Base-by-base conservation (phyloP, 306 rosid species). In the Gynostemma pentaphyllum region DNA sequence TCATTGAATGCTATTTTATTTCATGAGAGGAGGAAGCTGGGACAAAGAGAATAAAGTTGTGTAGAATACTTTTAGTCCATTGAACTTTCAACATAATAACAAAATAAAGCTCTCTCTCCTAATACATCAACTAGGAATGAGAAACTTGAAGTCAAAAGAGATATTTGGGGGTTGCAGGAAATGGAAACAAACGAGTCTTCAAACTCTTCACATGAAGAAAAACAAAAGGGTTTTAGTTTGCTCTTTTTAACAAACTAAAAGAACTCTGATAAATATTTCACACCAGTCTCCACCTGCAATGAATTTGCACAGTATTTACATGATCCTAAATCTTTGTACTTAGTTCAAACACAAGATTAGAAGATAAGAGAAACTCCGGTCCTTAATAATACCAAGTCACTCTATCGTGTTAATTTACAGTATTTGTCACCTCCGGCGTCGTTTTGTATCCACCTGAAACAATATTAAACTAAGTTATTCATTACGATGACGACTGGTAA, bases 371-470 rank as follows among this genome's bases (percentile, higher is more conserved):
- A 36, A 27, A 32, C 68, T 45, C 41, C 7, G 42, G 44, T 45
- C 45, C 42, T 60, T 60, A 60, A 60, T 11, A 18, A 60, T 28
- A 36, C 65, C 13, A 22, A 5, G 68, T 64, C 42, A 45, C 41
- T 9, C n/a, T 46, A 64, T 64, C 16, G 19, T 45, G 26, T 45
- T 27, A 27, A 64, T 46, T 16, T 64, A 64, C 54, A 41, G 29
- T 64, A 44, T 29, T n/a, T 32, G 42, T 79, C 69, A 70, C 86
- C 95, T 80, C 74, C 96, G 84, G 36, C 96, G 95, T 61, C 97
- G 95, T 79, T 91, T 91, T 44, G 97, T 83, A 45, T 87, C 96
- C 77, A 85, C 96, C 96, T 91, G 87, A 73, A 79, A 45, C 47
- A 68, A 29, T 76, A 67, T 37, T 21, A 5, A 7, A 64, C 9